Evolutionary conservation across 2,329 filamentous ascomycete species (phyloP).

Genomic region (Sarocladium brachiariae): DNA sequence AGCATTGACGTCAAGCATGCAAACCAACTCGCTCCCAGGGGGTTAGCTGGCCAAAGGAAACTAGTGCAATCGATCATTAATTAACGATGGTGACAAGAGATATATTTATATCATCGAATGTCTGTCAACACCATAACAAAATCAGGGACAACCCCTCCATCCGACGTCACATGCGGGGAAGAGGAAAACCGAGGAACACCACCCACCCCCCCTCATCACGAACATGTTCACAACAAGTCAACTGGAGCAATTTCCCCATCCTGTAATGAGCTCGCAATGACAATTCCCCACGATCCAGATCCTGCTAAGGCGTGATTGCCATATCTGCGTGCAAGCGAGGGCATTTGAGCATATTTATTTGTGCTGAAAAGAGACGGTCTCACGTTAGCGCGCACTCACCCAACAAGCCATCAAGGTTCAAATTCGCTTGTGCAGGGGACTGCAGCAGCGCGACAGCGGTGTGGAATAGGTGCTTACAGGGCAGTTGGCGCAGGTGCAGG

Average conservation of each 20-base stretch:
- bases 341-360: constrained; percentile 13
- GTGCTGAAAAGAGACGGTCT: constrained; percentile 8
- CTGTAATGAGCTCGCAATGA: not conserved
- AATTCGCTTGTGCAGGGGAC: not conserved
- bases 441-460: not conserved
- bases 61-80: too few relatives aligned
- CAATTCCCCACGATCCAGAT: not conserved
- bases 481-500: constrained; percentile 36
- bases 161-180: constrained; percentile 1
- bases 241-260: not conserved
- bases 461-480: constrained; percentile 24
- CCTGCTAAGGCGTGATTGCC: not conserved
- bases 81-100: not conserved
- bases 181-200: not conserved
- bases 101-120: not conserved
- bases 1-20: too few relatives aligned
- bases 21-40: too few relatives aligned
- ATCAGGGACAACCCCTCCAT: not conserved
- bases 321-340: too few relatives aligned
- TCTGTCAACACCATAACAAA: not conserved
- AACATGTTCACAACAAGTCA: not conserved
- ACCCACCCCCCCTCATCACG: not conserved
- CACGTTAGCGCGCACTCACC: not conserved
- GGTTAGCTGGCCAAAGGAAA: too few relatives aligned
- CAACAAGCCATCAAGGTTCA: constrained; percentile 2